These are phyloP conservation scores for Termitomyces sp. DNA, from an alignment of 768 basidiomycete species.

Conservation along the genomic window DNA sequence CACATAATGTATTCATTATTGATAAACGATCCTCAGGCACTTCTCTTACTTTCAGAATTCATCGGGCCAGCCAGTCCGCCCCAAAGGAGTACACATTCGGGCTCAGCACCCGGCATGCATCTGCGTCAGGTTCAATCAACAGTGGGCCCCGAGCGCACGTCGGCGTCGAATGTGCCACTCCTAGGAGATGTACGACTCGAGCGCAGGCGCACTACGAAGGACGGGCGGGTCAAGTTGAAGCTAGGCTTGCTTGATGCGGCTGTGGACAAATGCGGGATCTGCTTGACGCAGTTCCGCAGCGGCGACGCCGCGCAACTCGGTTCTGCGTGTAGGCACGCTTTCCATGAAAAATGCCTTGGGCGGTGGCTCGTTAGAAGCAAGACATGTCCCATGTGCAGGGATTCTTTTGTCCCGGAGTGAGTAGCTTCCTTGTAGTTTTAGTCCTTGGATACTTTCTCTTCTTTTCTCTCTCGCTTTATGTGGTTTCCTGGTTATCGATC, in stretches of 20 bases:
- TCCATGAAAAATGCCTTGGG: constrained; percentile 62
- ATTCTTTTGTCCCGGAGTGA: constrained; percentile 33
- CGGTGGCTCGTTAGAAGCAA: constrained; percentile 60
- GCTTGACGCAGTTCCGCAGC: constrained; percentile 66
- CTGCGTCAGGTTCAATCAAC: not conserved
- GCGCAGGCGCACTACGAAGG: constrained; percentile 55
- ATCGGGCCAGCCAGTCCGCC: constrained; percentile 49
- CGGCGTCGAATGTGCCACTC: constrained; percentile 29
- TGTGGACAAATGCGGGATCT: constrained; percentile 74
- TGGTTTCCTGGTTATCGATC: not conserved
- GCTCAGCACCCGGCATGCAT: constrained; percentile 13
- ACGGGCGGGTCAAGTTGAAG: constrained; percentile 74
- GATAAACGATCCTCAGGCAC: constrained; percentile 38
- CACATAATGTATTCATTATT: constrained; percentile 18
- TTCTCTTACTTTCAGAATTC: constrained; percentile 59
- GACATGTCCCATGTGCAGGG: constrained; percentile 68
- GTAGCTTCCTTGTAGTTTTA: constrained; percentile 21
- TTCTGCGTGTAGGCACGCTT: constrained; percentile 61
- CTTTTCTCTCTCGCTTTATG: not conserved
- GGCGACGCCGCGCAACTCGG: constrained; percentile 56
- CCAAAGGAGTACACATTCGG: constrained; percentile 3
- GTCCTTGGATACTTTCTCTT: not conserved
- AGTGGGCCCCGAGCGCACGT: not conserved
- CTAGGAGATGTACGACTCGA: constrained; percentile 52
- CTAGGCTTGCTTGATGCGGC: constrained; percentile 57